Evolutionary conservation across 331 rosid species (phyloP), one percentile per base, ranked within the genome.

Genomic region (Cucumis variabilis): DNA sequence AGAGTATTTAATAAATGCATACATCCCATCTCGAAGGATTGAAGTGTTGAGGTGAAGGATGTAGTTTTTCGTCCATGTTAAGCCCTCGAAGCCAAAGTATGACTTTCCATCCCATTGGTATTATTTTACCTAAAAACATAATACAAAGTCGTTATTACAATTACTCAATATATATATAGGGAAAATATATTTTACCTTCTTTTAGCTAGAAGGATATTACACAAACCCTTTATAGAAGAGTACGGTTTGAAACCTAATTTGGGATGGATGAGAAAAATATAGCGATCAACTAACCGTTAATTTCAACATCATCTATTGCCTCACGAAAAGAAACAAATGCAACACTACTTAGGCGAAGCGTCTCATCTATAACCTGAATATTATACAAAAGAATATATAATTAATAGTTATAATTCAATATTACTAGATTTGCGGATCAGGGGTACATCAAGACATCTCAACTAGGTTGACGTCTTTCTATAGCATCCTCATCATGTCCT

Each of bases 11-110:
- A 20, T 33, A 9, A 69, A 19, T 50, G 86, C 90, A 10, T 94
- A 94, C 96, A 23, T 92, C 96, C 95, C 95, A 92, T 92, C 96
- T 91, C 1, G 94, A 89, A 14, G 95, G 95, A 89, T 94, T 89
- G 24, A 25, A 94, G 21, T 90, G 91, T 73, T 80, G 41, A 62
- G 97, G 95, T 7, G 92, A 90, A 11, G 16, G 33, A 67, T 90
- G 90, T 80, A 24, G 88, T 87, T 92, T 89, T 48, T 94, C 90
- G 71, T 93, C 94, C 95, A 91, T 90, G 83, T 93, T 92, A 87
- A 90, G 88, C 10, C 84, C 93, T 87, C 94, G 89, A 16, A 44
- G 62, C 96, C 96, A 94, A n/a, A 92, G 89, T 48, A 63, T 21
- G 1, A 63, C 88, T 90, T 86, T 91, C 96, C 96, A 94, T 44